A percentile compares a stretch with the other conserved stretches of the same genome.
phyloP scores from a whole-genome alignment of 768 basidiomycete species.

The Suillus subluteus region DNA sequence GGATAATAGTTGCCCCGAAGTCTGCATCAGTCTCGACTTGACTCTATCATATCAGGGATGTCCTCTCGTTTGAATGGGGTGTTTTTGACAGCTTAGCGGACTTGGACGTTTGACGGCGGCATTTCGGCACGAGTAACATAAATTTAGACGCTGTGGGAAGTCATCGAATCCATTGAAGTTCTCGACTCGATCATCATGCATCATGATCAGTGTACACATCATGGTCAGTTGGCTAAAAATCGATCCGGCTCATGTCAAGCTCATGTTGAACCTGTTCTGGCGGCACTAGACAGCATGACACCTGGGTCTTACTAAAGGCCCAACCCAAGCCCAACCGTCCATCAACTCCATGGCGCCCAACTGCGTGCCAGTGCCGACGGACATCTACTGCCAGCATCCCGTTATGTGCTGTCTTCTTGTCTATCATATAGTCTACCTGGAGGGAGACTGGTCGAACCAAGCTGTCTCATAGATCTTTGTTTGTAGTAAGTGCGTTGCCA shows the following conservation, averaged over 20 bases:
- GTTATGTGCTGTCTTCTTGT: background rate
- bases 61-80: too few relatives aligned
- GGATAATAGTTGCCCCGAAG: background rate
- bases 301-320: too few relatives aligned
- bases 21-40: too few relatives aligned
- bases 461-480: background rate
- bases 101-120: too few relatives aligned
- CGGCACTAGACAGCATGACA: background rate
- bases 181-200: background rate
- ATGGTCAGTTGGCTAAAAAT: background rate
- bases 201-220: too few relatives aligned
- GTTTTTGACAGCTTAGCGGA: too few relatives aligned
- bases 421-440: background rate
- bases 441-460: background rate
- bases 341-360: background rate
- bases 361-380: background rate
- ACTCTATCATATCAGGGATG: too few relatives aligned
- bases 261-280: background rate
- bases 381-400: background rate
- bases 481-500: background rate
- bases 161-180: background rate
- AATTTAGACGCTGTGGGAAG: too few relatives aligned
- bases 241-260: background rate
- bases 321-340: background rate
- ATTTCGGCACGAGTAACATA: too few relatives aligned